Evolutionary conservation across 1,284 basidiomycete species (phyloP).

Genomic region (Cutaneotrichosporon spelunceum): DNA sequence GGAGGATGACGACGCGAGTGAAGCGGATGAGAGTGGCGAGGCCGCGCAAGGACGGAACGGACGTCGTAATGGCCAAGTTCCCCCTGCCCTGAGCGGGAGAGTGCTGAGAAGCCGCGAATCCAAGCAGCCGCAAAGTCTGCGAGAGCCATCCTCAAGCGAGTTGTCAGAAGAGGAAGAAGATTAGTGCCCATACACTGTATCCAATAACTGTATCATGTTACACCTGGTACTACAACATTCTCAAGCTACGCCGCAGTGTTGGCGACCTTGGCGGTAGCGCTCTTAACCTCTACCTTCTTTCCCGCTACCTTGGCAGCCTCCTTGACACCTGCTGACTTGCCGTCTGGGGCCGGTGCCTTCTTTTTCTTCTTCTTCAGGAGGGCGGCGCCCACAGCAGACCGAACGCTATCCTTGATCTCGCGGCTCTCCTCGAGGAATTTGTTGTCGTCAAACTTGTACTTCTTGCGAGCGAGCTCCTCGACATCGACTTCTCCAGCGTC

Average conservation of each 20-base stretch:
- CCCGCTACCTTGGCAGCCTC: constrained; percentile 54
- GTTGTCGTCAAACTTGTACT: constrained; percentile 85
- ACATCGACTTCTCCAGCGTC: constrained; percentile 54
- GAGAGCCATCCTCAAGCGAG: constrained; percentile 31
- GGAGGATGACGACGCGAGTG: constrained; percentile 19
- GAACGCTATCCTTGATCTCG: constrained; percentile 88
- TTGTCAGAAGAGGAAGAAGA: constrained; percentile 12
- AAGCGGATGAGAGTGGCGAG: constrained; percentile 14
- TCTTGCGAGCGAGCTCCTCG: constrained; percentile 62
- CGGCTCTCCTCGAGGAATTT: constrained; percentile 88
- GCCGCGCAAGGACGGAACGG: background rate
- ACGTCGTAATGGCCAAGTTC: background rate
- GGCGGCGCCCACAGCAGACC: constrained; percentile 77
- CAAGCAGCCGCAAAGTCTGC: constrained; percentile 20
- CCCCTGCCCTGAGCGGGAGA: constrained; percentile 19
- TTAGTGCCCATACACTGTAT: constrained; percentile 7
- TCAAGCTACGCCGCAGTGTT: constrained; percentile 11
- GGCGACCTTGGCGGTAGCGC: constrained; percentile 22
- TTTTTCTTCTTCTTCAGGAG: constrained; percentile 30
- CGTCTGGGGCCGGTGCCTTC: constrained; percentile 12
- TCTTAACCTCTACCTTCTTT: constrained; percentile 19
- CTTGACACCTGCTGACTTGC: constrained; percentile 69
- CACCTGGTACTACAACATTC: constrained; percentile 4
- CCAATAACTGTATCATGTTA: constrained; percentile 8
- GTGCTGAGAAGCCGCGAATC: constrained; percentile 31